A percentile compares a stretch with the other conserved stretches of the same genome.
Evolutionary conservation across 345 rosid species (phyloP).

Genomic region (Corchorus olitorius): DNA sequence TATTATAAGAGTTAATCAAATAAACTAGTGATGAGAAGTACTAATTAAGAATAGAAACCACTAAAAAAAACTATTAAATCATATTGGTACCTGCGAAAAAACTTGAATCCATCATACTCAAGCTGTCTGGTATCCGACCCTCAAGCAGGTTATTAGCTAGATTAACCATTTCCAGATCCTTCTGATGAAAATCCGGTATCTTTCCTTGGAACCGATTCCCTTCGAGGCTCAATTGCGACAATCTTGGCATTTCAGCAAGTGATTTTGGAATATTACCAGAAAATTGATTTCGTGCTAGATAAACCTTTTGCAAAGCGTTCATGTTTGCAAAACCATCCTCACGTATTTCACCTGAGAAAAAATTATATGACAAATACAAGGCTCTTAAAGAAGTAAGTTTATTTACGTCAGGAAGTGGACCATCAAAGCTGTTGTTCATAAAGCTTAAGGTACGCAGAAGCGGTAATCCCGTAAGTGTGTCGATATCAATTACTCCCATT

Average conservation of each 20-base stretch:
- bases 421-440: slow-evolving; percentile 58
- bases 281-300: slow-evolving; percentile 57
- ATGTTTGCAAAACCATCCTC: slow-evolving; percentile 49
- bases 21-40: no score
- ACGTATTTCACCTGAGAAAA: slow-evolving; percentile 51
- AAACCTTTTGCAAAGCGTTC: slow-evolving; percentile 49
- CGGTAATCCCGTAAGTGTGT: slow-evolving; percentile 33
- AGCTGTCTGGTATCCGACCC: no score
- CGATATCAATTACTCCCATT: slow-evolving; percentile 48
- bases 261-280: slow-evolving; percentile 62
- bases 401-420: slow-evolving; percentile 51
- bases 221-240: slow-evolving; percentile 50
- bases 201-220: slow-evolving; percentile 58
- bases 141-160: no score
- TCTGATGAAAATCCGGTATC: slow-evolving; percentile 36
- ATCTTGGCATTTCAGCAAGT: slow-evolving; percentile 38
- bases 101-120: no score
- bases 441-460: slow-evolving; percentile 58
- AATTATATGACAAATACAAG: slow-evolving; percentile 59
- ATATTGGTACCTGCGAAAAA: no score
- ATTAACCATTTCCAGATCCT: no score
- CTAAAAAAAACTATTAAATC: no score
- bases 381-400: slow-evolving; percentile 41
- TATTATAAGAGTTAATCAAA: no score
- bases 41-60: no score